These are phyloP conservation scores for Yamadazyma nakazawae DNA, from an alignment of 805 yeast species.

Conservation along the genomic window DNA sequence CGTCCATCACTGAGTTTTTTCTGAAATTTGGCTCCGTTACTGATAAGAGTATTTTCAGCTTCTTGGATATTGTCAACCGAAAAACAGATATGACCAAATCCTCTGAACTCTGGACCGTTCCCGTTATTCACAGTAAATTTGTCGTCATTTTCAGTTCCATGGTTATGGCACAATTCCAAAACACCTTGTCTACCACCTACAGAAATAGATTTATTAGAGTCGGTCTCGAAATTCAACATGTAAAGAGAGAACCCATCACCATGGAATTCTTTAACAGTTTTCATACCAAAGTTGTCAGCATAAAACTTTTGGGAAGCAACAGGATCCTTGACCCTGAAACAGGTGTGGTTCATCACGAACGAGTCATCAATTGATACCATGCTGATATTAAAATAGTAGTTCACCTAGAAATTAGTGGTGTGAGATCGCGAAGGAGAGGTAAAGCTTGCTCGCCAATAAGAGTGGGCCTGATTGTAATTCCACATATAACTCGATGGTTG, in stretches of 20 bases:
- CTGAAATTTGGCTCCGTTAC: slow-evolving; percentile 68
- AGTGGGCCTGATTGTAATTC: background rate
- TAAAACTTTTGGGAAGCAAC: slow-evolving; percentile 70
- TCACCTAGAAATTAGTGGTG: no score
- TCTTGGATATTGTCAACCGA: slow-evolving; percentile 75
- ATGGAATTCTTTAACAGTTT: slow-evolving; percentile 49
- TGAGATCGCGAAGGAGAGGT: no score
- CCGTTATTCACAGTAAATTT: slow-evolving; percentile 69
- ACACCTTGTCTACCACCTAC: slow-evolving; percentile 61
- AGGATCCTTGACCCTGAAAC: slow-evolving; percentile 83
- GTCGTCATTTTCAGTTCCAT: slow-evolving; percentile 63
- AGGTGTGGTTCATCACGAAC: slow-evolving; percentile 60
- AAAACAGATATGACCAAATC: slow-evolving; percentile 92
- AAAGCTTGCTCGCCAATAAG: background rate
- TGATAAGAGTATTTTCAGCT: slow-evolving; percentile 56
- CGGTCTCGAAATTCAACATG: slow-evolving; percentile 58
- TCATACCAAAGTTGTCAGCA: slow-evolving; percentile 70
- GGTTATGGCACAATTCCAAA: slow-evolving; percentile 78
- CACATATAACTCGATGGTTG: no score
- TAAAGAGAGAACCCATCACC: slow-evolving; percentile 62
- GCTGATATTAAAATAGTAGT: background rate
- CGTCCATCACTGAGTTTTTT: slow-evolving; percentile 87
- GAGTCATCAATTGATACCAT: slow-evolving; percentile 35
- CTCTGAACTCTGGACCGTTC: slow-evolving; percentile 78
- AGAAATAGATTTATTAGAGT: slow-evolving; percentile 31